These are phyloP conservation scores for Polyplosphaeria fusca DNA, from an alignment of 495 filamentous ascomycete genomes.

Conservation along the genomic window DNA sequence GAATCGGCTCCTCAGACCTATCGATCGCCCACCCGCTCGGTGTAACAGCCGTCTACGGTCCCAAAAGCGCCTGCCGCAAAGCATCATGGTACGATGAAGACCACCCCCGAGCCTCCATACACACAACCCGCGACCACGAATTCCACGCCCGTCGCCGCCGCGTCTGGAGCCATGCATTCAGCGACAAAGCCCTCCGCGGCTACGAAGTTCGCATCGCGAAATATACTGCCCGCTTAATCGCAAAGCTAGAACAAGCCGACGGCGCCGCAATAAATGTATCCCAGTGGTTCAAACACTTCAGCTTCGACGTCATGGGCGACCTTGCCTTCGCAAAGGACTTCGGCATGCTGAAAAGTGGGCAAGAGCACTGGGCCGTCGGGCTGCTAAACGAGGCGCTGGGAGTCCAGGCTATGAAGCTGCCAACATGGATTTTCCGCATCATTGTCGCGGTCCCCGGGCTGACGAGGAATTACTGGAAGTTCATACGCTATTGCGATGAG, in stretches of 20 bases:
- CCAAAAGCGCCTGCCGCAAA: slow-evolving; percentile 38
- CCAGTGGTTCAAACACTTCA: slow-evolving; percentile 46
- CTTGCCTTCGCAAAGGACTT: slow-evolving; percentile 49
- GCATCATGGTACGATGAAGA: slow-evolving; percentile 37
- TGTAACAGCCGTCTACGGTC: slow-evolving; percentile 15
- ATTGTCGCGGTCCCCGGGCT: too few relatives aligned
- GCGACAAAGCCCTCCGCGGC: slow-evolving; percentile 31
- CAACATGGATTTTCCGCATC: not conserved
- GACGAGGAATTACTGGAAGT: too few relatives aligned
- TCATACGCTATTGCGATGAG: too few relatives aligned
- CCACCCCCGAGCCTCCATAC: slow-evolving; percentile 30
- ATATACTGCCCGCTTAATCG: slow-evolving; percentile 33
- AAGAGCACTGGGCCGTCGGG: slow-evolving; percentile 31
- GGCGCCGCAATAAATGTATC: slow-evolving; percentile 39
- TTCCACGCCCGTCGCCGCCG: slow-evolving; percentile 42
- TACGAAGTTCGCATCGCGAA: slow-evolving; percentile 34
- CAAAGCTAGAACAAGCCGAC: slow-evolving; percentile 4
- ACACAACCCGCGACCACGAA: slow-evolving; percentile 37
- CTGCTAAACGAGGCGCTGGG: too few relatives aligned
- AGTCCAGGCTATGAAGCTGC: not conserved
- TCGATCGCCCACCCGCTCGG: not conserved
- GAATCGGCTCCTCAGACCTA: slow-evolving; percentile 13
- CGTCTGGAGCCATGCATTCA: slow-evolving; percentile 43
- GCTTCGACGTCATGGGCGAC: slow-evolving; percentile 51
- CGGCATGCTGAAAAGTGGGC: slow-evolving; percentile 40